Percentiles rank a stretch among this genome's conserved stretches.
Evolutionary conservation across 768 basidiomycete genomes (phyloP).

Genomic region (Butyriboletus loyo): DNA sequence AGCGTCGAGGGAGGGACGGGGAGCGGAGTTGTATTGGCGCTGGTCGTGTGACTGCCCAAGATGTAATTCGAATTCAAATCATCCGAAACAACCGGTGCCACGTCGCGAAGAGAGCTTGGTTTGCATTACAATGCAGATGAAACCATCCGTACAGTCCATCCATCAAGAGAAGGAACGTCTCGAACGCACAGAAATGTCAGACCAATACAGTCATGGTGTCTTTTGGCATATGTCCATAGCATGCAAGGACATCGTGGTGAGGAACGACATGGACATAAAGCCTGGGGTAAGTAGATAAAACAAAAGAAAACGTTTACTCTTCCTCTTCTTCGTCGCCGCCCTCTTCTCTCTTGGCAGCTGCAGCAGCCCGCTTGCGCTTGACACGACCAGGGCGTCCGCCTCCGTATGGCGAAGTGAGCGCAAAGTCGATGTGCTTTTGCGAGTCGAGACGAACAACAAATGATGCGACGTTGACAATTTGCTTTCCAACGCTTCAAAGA

Average conservation of each 20-base stretch:
- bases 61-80: background rate
- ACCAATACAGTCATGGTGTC: conserved; percentile 16
- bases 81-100: background rate
- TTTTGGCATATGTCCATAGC: conserved; percentile 32
- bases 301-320: conserved; percentile 48
- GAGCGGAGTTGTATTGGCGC: conserved; percentile 16
- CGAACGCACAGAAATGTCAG: background rate
- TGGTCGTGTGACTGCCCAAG: background rate
- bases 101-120: background rate
- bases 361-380: conserved; percentile 96
- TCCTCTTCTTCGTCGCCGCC: conserved; percentile 91
- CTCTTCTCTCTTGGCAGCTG: conserved; percentile 87
- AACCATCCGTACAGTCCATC: background rate
- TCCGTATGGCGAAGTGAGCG: conserved; percentile 93
- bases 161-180: background rate
- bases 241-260: conserved; percentile 30
- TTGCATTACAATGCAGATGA: background rate
- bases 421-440: conserved; percentile 99
- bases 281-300: conserved; percentile 26
- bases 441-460: conserved; percentile 99
- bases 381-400: conserved; percentile 93
- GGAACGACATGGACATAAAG: conserved; percentile 24
- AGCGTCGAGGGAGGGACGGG: background rate
- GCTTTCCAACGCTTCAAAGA: conserved; percentile 84
- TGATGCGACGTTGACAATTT: conserved; percentile 98